Evolutionary conservation across 129 eudicot genomes (phyloP), one percentile per base, ranked within the genome.

Genomic region (Ambrosia artemisiifolia): DNA sequence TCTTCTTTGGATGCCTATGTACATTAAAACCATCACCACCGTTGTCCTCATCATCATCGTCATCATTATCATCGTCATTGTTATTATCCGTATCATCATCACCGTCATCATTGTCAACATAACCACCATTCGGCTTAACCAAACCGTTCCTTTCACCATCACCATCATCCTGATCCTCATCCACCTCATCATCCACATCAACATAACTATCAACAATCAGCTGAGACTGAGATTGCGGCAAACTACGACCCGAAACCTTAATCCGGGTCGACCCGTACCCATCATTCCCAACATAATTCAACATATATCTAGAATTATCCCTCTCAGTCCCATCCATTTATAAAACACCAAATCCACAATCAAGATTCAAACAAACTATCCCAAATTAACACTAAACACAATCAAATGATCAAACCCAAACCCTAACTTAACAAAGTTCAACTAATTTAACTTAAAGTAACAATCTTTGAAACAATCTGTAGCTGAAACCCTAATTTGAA

Each of bases 1-100:
- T 72, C 77, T 91, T 91, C 83, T 91, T 91, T 7, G 75, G 91
- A 48, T 88, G 90, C 73, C 80, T 71, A 63, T 78, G 80, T 8
- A 50, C 34, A 61, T 84, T 79, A 36, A 64, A 59, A 69, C 56
- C 67, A 28, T 67, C 64, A 24, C 73, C 85, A 51, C 62, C 83
- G 16, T 76, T 85, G 1, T 75, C 86, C 5, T 70, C 79, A 10
- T 69, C 84, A 11, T 70, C 72, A 5, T 69, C 83, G 44, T 60
- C 69, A 12, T 69, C 78, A 14, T 75, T 68, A 1, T 64, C 83
- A 50, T 69, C 44, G 11, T 59, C 35, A 46, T 5, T 11, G 4
- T 24, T 24, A 24, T 24, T 24, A 24, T 24, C 28, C 28, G 28
- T 24, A 24, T 56, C 36, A 55, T 7, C 63, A 11, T 9, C 64